Conservation (phyloP, 345 rosid genomes). For the Aegle marmelos region DNA sequence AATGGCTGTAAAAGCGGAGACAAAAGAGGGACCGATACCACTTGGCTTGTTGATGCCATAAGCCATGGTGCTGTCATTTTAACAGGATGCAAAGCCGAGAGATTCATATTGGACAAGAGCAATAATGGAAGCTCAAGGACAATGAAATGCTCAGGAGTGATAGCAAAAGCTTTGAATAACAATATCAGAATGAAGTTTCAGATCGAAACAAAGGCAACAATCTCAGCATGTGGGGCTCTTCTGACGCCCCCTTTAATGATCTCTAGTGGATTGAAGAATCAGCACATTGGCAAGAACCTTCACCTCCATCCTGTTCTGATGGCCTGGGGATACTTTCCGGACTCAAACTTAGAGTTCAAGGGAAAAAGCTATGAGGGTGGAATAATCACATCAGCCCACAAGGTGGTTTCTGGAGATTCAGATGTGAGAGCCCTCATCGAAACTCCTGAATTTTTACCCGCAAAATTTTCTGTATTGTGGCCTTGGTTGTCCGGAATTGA, state of each 20-base stretch:
- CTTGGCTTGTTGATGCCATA: slow-evolving; percentile 89
- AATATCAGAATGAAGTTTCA: slow-evolving; percentile 42
- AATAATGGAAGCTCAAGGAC: slow-evolving; percentile 24
- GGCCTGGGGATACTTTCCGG: slow-evolving; percentile 96
- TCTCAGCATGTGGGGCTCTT: slow-evolving; percentile 81
- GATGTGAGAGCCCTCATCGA: slow-evolving; percentile 50
- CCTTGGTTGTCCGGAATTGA: slow-evolving; percentile 60
- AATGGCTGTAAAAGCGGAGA: slow-evolving; percentile 81
- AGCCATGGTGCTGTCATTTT: slow-evolving; percentile 61
- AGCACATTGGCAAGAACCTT: slow-evolving; percentile 69
- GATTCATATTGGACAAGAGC: slow-evolving; percentile 45
- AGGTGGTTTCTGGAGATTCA: slow-evolving; percentile 38
- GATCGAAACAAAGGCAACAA: slow-evolving; percentile 73
- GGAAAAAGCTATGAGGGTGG: slow-evolving; percentile 59
- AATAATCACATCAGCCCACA: slow-evolving; percentile 55
- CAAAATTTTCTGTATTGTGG: slow-evolving; percentile 29
- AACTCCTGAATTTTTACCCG: slow-evolving; percentile 53
- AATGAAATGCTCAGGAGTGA: slow-evolving; percentile 74
- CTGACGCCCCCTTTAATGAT: slow-evolving; percentile 78
- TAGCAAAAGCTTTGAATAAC: slow-evolving; percentile 37
- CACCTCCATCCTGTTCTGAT: slow-evolving; percentile 77
- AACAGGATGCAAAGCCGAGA: slow-evolving; percentile 84
- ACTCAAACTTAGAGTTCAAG: slow-evolving; percentile 41
- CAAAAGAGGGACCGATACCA: slow-evolving; percentile 71
- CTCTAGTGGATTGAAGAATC: slow-evolving; percentile 73